Percentiles rank a stretch among this genome's conserved stretches.
phyloP scores from a whole-genome alignment of 495 filamentous ascomycete species.

The Aspergillus sclerotioniger region DNA sequence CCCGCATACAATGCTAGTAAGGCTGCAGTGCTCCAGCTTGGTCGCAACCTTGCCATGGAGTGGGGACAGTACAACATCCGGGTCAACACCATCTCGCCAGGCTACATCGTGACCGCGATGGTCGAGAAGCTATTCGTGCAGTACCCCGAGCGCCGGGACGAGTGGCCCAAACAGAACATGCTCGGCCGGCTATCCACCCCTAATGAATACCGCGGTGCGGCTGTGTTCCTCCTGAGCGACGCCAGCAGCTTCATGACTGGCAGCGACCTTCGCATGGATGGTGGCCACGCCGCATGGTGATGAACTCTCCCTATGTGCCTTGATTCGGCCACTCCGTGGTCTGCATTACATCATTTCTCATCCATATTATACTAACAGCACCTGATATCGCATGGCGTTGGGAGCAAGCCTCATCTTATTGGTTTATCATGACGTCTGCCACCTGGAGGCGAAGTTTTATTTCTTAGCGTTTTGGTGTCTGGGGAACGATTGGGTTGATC shows the following conservation, averaged over 20 bases:
- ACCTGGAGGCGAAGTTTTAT: too few relatives aligned
- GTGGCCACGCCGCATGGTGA: conserved; percentile 77
- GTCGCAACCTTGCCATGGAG: conserved; percentile 79
- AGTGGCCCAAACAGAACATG: conserved; percentile 91
- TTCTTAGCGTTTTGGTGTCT: too few relatives aligned
- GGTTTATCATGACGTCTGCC: too few relatives aligned
- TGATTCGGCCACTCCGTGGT: too few relatives aligned
- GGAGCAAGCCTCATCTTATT: too few relatives aligned
- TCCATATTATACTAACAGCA: too few relatives aligned
- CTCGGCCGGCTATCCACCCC: conserved; percentile 74
- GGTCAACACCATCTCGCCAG: conserved; percentile 92
- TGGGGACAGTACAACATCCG: conserved; percentile 88
- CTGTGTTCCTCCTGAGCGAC: conserved; percentile 82
- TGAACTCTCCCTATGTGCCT: too few relatives aligned
- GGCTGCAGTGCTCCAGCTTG: conserved; percentile 81
- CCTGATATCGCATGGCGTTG: too few relatives aligned
- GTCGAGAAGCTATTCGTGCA: conserved; percentile 73
- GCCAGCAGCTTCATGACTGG: conserved; percentile 88
- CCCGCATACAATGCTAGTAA: conserved; percentile 92
- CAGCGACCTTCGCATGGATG: conserved; percentile 75
- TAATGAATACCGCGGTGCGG: conserved; percentile 76
- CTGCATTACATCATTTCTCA: too few relatives aligned
- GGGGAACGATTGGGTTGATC: too few relatives aligned
- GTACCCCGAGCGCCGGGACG: conserved; percentile 69
- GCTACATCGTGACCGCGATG: conserved; percentile 94